Conservation (phyloP, 2,329 filamentous ascomycete genomes). For the Chalara sp. region DNA sequence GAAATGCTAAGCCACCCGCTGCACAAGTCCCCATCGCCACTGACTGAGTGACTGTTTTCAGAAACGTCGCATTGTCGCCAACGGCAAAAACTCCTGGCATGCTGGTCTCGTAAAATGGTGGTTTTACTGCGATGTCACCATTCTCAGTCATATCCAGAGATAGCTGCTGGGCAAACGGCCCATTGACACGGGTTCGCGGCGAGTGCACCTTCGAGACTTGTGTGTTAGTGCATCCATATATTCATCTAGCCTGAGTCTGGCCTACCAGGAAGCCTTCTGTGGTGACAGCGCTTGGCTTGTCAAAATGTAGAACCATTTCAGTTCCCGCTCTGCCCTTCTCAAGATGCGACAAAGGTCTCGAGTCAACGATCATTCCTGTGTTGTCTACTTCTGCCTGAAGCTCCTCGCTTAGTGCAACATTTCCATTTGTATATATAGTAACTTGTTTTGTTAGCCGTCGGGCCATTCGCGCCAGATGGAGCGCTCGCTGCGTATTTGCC, state of each 20-base stretch:
- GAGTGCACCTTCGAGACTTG: no score
- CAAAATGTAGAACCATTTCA: constrained; percentile 31
- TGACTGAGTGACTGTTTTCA: not conserved
- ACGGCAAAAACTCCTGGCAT: not conserved
- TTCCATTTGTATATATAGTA: constrained; percentile 46
- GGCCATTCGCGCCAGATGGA: constrained; percentile 38
- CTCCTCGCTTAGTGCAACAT: constrained; percentile 24
- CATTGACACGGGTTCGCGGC: not conserved
- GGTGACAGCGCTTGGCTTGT: constrained; percentile 32
- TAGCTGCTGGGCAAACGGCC: not conserved
- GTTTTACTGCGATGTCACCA: not conserved
- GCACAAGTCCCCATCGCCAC: not conserved
- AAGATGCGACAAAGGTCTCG: constrained; percentile 24
- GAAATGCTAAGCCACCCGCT: no score
- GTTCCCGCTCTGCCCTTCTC: constrained; percentile 22
- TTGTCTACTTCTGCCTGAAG: constrained; percentile 17
- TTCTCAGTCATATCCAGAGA: not conserved
- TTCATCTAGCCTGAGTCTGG: no score
- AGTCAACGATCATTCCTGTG: constrained; percentile 26
- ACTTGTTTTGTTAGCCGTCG: constrained; percentile 35
- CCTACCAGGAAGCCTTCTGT: constrained; percentile 35
- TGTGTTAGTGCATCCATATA: no score
- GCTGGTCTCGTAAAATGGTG: not conserved
- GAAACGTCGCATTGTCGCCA: not conserved
- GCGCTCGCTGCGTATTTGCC: constrained; percentile 25